Conservation (phyloP, 2,329 filamentous ascomycete genomes). For the Elsinoe perseae region DNA sequence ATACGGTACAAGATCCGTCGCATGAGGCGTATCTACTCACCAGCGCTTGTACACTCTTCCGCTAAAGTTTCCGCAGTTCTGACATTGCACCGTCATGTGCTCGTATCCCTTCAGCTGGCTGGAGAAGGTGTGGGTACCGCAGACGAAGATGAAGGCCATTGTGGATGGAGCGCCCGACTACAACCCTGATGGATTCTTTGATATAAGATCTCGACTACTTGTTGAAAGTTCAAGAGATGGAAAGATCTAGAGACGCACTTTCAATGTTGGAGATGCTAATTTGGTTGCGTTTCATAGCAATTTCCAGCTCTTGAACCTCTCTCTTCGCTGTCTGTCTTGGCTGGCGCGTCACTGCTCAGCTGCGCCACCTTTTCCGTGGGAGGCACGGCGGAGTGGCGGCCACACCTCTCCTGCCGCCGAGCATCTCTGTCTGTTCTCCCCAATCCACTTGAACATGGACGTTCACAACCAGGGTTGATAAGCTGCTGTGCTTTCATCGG, state of each 20-base stretch:
- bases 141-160: conserved; percentile 46
- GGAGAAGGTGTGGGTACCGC: conserved; percentile 44
- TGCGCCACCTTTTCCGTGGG: conserved; percentile 2
- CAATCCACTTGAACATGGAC: too few species aligned
- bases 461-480: too few species aligned
- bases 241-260: neutral
- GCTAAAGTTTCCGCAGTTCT: conserved; percentile 45
- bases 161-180: neutral
- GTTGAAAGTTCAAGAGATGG: too few species aligned
- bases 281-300: conserved; percentile 9
- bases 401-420: neutral
- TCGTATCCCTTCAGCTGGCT: conserved; percentile 41
- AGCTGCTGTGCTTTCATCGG: too few species aligned
- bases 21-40: conserved; percentile 24
- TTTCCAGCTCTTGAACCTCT: conserved; percentile 6
- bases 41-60: conserved; percentile 41
- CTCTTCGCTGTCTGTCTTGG: neutral
- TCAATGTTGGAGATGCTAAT: neutral
- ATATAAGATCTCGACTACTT: too few species aligned
- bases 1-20: neutral
- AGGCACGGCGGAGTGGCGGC: neutral
- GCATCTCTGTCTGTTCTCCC: too few species aligned
- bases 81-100: conserved; percentile 44
- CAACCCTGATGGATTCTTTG: neutral
- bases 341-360: conserved; percentile 12